phyloP scores from a whole-genome alignment of 768 basidiomycete genomes.

The Nidularia sp. region DNA sequence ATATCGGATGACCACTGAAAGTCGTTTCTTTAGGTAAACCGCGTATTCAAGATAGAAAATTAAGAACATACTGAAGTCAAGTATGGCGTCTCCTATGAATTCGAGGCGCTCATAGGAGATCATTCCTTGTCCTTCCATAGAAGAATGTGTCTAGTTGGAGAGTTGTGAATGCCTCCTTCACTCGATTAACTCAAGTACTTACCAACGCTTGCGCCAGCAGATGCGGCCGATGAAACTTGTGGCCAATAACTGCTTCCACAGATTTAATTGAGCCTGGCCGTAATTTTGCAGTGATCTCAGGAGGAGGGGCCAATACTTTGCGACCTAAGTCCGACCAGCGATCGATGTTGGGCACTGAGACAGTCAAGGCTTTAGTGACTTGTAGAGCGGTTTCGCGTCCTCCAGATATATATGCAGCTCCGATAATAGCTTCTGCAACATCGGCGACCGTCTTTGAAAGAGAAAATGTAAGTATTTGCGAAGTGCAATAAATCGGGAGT shows the following conservation, averaged over 20 bases:
- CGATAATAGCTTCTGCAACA: slow-evolving; percentile 81
- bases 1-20: slow-evolving; percentile 67
- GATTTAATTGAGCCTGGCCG: slow-evolving; percentile 44
- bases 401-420: slow-evolving; percentile 74
- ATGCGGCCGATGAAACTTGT: slow-evolving; percentile 56
- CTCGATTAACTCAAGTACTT: slow-evolving; percentile 10
- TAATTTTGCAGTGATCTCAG: slow-evolving; percentile 39
- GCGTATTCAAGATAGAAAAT: slow-evolving; percentile 1
- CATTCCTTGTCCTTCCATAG: slow-evolving; percentile 49
- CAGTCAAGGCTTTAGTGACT: slow-evolving; percentile 57
- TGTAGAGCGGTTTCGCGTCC: slow-evolving; percentile 65
- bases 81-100: slow-evolving; percentile 82
- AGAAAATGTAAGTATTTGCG: neutral
- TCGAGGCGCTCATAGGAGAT: slow-evolving; percentile 74
- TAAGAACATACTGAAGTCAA: slow-evolving; percentile 67
- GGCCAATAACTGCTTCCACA: slow-evolving; percentile 63
- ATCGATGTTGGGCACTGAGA: slow-evolving; percentile 61
- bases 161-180: neutral
- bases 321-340: slow-evolving; percentile 70
- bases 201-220: slow-evolving; percentile 75
- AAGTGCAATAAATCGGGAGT: neutral
- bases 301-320: slow-evolving; percentile 40
- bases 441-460: slow-evolving; percentile 68
- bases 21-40: slow-evolving; percentile 4
- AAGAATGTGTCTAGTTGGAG: slow-evolving; percentile 62